Conservation (phyloP, 176 grass and related monocot genomes). For the Ensete glaucum region DNA sequence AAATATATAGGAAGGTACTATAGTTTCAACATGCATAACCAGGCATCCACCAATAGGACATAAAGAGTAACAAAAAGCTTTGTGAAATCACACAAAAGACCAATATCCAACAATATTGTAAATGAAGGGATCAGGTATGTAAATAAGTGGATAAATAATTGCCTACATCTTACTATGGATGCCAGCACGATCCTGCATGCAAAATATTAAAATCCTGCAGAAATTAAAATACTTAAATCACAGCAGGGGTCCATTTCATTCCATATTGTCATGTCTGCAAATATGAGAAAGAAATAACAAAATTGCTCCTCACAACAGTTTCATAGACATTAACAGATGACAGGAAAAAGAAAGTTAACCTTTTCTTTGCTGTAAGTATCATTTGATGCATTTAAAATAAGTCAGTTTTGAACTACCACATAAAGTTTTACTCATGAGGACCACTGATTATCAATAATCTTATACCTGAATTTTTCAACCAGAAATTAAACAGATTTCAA, state of each 20-base stretch:
- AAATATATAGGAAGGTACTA: no score
- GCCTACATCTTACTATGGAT: slow-evolving; percentile 71
- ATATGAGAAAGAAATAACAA: slow-evolving; percentile 1
- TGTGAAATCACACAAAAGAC: slow-evolving; percentile 4
- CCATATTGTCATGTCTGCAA: slow-evolving; percentile 28
- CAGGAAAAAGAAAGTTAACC: neutral
- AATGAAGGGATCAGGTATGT: slow-evolving; percentile 1
- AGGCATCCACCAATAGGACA: no score
- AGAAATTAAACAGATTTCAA: no score
- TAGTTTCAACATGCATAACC: no score
- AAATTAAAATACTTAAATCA: slow-evolving; percentile 96
- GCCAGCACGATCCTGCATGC: slow-evolving; percentile 66
- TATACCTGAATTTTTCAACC: no score
- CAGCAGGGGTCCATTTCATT: slow-evolving; percentile 36
- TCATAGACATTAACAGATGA: neutral
- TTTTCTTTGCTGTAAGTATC: no score
- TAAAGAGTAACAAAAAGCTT: slow-evolving; percentile 7
- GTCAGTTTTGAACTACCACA: no score
- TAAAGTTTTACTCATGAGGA: no score
- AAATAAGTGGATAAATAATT: neutral
- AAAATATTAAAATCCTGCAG: slow-evolving; percentile 80
- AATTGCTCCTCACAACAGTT: neutral
- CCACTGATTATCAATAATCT: no score
- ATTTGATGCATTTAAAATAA: no score
- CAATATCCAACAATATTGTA: neutral